Evolutionary conservation across 1,284 basidiomycete species (phyloP), one percentile per base, ranked within the genome.

Genomic region (Hemileia vastatrix): DNA sequence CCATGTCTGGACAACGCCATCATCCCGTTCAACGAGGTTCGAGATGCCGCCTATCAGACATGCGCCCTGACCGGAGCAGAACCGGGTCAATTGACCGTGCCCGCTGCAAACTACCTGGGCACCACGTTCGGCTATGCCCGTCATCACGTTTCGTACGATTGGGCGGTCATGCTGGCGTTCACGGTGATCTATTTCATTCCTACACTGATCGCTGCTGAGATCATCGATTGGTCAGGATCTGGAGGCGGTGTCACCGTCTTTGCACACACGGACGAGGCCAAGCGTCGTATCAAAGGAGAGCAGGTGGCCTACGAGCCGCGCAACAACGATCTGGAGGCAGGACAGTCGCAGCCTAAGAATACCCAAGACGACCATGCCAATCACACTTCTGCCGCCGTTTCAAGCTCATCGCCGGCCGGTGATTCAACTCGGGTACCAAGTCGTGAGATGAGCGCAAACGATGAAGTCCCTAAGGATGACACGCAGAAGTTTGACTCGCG

Each of bases 21-120:
- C 49, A 67, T 69, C 13, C 70, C 66, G 2, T 67, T 67, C 45
- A 36, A 23, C 8, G 58, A 64, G 33, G 44, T 59, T 8, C 45
- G 61, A 2, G 65, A 67, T 45, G 40, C 50, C n/a, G 15, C 45
- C 15, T 70, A 66, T 43, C 70, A 71, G 60, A 70, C 68, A 15
- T 71, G 70, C 54, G 50, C 36, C 1, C 18, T 61, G 4, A 23
- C 49, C 4, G 59, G 50, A 8, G n/a, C 23, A 4, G 13, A 3
- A 9, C 33, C 59, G 15, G 59, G 59, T 1, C 23, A 15, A 1
- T 6, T 61, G 27, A 23, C 31, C 3, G 50, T 61, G 31, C 33
- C 44, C 21, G 40, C 33, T 13, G 51, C 18, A 23, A 33, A 33
- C 15, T 61, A 61, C 23, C 27, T 61, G 2, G 9, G 27, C 4